Evolutionary conservation across 495 filamentous ascomycete species (phyloP).

Genomic region (Penicillium paxilli): DNA sequence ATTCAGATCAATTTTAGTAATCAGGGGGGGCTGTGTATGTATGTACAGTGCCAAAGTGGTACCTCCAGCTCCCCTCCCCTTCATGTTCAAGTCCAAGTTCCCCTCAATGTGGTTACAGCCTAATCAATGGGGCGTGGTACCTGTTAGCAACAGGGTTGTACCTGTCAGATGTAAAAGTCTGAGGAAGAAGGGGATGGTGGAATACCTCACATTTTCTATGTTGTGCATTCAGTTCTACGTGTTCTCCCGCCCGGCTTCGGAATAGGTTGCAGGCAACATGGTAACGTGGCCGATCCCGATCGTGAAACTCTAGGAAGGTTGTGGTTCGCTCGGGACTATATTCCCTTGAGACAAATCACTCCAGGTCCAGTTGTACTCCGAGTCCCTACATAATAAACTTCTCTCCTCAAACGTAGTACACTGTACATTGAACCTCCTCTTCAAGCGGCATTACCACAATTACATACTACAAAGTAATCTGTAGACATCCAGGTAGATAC

Average conservation of each 20-base stretch:
- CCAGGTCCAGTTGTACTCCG: too few relatives aligned
- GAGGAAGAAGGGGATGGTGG: background rate
- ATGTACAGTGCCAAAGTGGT: too few relatives aligned
- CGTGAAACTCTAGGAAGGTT: background rate
- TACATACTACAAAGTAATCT: too few relatives aligned
- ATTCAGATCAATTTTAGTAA: slow-evolving; percentile 3
- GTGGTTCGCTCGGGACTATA: background rate
- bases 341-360: too few relatives aligned
- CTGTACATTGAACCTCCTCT: too few relatives aligned
- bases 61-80: background rate
- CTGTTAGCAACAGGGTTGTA: slow-evolving; percentile 1
- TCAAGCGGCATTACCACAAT: too few relatives aligned
- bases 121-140: slow-evolving; percentile 5
- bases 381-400: too few relatives aligned
- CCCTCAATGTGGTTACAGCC: background rate
- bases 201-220: slow-evolving; percentile 4
- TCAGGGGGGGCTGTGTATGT: slow-evolving; percentile 13
- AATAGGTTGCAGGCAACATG: background rate
- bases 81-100: background rate
- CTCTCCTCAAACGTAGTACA: too few relatives aligned
- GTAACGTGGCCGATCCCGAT: slow-evolving; percentile 3
- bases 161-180: background rate
- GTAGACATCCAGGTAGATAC: too few relatives aligned
- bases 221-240: background rate
- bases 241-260: background rate